Evolutionary conservation across 2,329 filamentous ascomycete genomes (phyloP).

Genomic region (Trichoderma arundinaceum): DNA sequence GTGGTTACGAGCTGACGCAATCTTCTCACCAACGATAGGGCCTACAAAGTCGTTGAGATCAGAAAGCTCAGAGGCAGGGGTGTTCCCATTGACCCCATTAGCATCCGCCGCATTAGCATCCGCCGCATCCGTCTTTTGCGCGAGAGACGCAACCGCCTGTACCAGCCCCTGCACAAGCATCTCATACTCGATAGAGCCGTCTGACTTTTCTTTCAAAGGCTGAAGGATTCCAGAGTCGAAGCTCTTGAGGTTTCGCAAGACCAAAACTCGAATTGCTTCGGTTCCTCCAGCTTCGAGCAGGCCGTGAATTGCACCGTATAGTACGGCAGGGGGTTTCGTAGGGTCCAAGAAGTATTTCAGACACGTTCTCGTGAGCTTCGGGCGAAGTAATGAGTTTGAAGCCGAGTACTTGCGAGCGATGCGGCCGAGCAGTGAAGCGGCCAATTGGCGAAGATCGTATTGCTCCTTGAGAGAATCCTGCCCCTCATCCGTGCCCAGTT

Average conservation of each 20-base stretch:
- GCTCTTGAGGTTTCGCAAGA: slow-evolving; percentile 61
- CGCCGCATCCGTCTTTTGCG: slow-evolving; percentile 40
- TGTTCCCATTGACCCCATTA: slow-evolving; percentile 50
- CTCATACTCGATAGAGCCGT: slow-evolving; percentile 57
- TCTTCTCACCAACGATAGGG: slow-evolving; percentile 57
- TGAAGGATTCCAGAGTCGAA: slow-evolving; percentile 61
- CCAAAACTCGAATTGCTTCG: slow-evolving; percentile 62
- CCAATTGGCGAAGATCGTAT: slow-evolving; percentile 82
- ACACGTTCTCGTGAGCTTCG: slow-evolving; percentile 89
- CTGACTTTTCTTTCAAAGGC: slow-evolving; percentile 58
- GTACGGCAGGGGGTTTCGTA: slow-evolving; percentile 77
- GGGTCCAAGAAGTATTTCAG: slow-evolving; percentile 91
- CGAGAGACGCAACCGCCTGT: slow-evolving; percentile 57
- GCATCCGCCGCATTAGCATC: slow-evolving; percentile 44
- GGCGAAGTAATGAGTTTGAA: slow-evolving; percentile 80
- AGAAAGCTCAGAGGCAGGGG: slow-evolving; percentile 46
- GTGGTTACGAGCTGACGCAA: slow-evolving; percentile 54
- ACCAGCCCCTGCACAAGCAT: slow-evolving; percentile 62
- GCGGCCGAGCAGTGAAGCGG: slow-evolving; percentile 78
- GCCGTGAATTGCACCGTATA: slow-evolving; percentile 87
- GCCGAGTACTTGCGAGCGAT: slow-evolving; percentile 82
- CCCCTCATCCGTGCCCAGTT: slow-evolving; percentile 67
- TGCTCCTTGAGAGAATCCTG: slow-evolving; percentile 63
- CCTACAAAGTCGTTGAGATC: slow-evolving; percentile 62
- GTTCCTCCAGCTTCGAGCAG: slow-evolving; percentile 76